phyloP scores from a whole-genome alignment of 768 basidiomycete genomes.

The Lactarius quietus region DNA sequence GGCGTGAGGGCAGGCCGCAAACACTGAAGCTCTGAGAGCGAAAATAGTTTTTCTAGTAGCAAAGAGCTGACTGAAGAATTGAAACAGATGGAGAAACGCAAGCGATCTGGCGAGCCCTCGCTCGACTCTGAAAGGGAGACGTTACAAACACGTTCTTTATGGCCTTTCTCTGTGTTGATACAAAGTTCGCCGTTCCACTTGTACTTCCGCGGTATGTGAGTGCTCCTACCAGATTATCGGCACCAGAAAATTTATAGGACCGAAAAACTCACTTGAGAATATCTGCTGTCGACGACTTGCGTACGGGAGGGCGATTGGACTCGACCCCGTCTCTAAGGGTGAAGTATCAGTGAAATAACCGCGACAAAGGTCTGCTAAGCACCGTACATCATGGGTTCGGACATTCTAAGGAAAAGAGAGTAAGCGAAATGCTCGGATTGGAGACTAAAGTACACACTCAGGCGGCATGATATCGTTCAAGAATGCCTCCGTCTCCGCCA shows the following conservation, averaged over 20 bases:
- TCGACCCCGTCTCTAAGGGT: background rate
- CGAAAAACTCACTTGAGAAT: conserved; percentile 22
- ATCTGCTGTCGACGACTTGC: conserved; percentile 29
- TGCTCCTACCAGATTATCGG: conserved; percentile 36
- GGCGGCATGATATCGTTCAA: conserved; percentile 40
- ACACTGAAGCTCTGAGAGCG: conserved; percentile 43
- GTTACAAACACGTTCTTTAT: conserved; percentile 46
- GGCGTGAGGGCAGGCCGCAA: conserved; percentile 49
- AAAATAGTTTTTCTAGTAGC: conserved; percentile 46
- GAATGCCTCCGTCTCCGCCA: conserved; percentile 36
- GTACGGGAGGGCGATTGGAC: conserved; percentile 8
- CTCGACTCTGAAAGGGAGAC: conserved; percentile 46
- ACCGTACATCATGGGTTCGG: conserved; percentile 19
- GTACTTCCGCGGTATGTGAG: conserved; percentile 49
- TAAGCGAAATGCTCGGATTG: background rate
- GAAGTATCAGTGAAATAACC: background rate
- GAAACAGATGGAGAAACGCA: conserved; percentile 50
- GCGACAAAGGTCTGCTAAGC: background rate
- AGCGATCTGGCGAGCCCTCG: conserved; percentile 38
- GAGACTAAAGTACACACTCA: conserved; percentile 33
- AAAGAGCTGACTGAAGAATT: conserved; percentile 39
- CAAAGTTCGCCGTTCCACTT: conserved; percentile 60
- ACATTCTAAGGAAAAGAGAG: background rate
- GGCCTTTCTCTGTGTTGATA: conserved; percentile 37
- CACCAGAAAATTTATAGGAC: background rate